phyloP scores from a whole-genome alignment of 2,329 filamentous ascomycete species.

The Pezicula radicicola region DNA sequence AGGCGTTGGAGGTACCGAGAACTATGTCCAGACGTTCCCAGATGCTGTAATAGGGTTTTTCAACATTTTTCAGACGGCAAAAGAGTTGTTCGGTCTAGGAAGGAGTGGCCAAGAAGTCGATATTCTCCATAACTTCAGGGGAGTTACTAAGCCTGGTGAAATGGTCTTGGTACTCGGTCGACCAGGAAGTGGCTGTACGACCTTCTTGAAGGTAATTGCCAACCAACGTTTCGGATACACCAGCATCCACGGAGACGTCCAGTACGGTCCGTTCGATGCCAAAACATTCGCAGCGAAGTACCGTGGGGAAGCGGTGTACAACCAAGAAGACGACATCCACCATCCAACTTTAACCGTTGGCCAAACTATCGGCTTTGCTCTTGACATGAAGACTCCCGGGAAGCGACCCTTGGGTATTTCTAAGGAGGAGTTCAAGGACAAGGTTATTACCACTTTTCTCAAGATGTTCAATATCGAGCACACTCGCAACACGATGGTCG shows the following conservation, averaged over 20 bases:
- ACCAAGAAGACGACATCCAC: slow-evolving; percentile 83
- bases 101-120: slow-evolving; percentile 69
- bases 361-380: slow-evolving; percentile 80
- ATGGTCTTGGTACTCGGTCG: slow-evolving; percentile 53
- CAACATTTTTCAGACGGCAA: slow-evolving; percentile 66
- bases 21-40: slow-evolving; percentile 70
- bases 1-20: slow-evolving; percentile 71
- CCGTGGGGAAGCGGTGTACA: slow-evolving; percentile 81
- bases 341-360: slow-evolving; percentile 81
- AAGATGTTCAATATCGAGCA: slow-evolving; percentile 54
- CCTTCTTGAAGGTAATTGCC: slow-evolving; percentile 50
- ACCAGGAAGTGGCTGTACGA: slow-evolving; percentile 45
- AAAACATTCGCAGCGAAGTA: slow-evolving; percentile 69
- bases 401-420: slow-evolving; percentile 73
- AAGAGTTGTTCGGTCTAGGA: slow-evolving; percentile 61
- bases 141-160: slow-evolving; percentile 74
- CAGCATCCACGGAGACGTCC: slow-evolving; percentile 64
- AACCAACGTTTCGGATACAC: slow-evolving; percentile 59
- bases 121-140: slow-evolving; percentile 69
- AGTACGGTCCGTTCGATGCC: slow-evolving; percentile 71
- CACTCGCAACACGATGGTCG: slow-evolving; percentile 60
- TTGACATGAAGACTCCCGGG: slow-evolving; percentile 80
- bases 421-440: slow-evolving; percentile 72
- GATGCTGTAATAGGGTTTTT: slow-evolving; percentile 70
- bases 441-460: slow-evolving; percentile 69